phyloP scores from a whole-genome alignment of 2,329 filamentous ascomycete species.

The Tolypocladium amazonense region DNA sequence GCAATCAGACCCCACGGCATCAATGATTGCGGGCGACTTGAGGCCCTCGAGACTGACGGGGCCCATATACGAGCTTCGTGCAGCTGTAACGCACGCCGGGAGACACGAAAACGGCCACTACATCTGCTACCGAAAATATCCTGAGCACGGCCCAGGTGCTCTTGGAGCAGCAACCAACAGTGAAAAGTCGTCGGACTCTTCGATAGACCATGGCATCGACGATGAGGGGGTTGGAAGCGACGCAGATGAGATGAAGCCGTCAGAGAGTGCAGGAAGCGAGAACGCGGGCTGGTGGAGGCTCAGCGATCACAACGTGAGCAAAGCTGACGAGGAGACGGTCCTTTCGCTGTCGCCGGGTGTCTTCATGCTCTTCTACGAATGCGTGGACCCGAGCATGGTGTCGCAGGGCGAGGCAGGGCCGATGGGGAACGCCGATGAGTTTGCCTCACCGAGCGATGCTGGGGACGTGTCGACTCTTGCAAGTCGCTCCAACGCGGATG shows the following conservation, averaged over 20 bases:
- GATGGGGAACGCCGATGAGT: slow-evolving; percentile 9
- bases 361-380: slow-evolving; percentile 97
- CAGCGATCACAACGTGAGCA: slow-evolving; percentile 76
- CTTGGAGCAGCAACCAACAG: neutral
- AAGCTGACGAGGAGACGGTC: slow-evolving; percentile 63
- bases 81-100: slow-evolving; percentile 81
- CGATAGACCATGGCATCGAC: neutral
- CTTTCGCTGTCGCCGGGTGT: slow-evolving; percentile 63
- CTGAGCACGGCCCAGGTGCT: slow-evolving; percentile 15
- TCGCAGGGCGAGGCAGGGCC: slow-evolving; percentile 19
- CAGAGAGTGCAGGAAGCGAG: slow-evolving; percentile 1
- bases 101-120: slow-evolving; percentile 95
- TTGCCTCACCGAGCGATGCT: neutral
- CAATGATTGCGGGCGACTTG: slow-evolving; percentile 58
- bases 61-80: slow-evolving; percentile 64
- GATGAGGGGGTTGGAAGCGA: slow-evolving; percentile 5
- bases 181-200: neutral
- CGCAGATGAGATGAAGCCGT: slow-evolving; percentile 1
- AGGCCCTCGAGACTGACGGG: slow-evolving; percentile 41
- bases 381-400: slow-evolving; percentile 44
- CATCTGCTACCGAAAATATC: slow-evolving; percentile 74
- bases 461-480: neutral
- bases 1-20: slow-evolving; percentile 55
- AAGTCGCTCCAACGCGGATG: neutral
- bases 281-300: slow-evolving; percentile 73